Conservation (phyloP, 2,329 filamentous ascomycete genomes). For the Epichloe hybrida region DNA sequence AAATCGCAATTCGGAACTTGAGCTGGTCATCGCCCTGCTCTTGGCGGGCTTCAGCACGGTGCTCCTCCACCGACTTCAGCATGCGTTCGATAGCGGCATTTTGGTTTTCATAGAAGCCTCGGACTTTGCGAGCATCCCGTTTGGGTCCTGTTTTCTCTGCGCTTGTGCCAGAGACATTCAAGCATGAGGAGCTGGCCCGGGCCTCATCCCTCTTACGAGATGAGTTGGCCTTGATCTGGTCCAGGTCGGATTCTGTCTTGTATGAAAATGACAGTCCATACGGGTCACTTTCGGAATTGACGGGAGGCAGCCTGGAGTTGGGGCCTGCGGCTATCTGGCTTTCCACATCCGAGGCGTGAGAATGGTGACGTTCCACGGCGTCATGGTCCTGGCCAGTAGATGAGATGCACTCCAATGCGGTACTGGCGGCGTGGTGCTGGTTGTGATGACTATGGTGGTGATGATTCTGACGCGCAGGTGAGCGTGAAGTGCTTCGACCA, state of each 20-base stretch:
- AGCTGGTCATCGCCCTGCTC: conserved; percentile 71
- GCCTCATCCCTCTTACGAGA: conserved; percentile 55
- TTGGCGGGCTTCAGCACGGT: conserved; percentile 67
- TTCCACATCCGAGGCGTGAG: conserved; percentile 33
- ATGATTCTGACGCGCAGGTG: conserved; percentile 9
- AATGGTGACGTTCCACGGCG: conserved; percentile 28
- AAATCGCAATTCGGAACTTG: conserved; percentile 54
- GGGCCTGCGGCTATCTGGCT: conserved; percentile 26
- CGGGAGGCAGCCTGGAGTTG: conserved; percentile 38
- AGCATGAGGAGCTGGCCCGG: conserved; percentile 2
- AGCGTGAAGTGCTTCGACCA: conserved; percentile 16
- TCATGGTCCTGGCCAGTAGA: conserved; percentile 21
- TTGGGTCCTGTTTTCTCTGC: conserved; percentile 10
- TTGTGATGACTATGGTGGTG: conserved; percentile 2
- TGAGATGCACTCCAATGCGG: conserved; percentile 28
- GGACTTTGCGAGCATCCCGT: conserved; percentile 40
- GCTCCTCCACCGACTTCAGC: conserved; percentile 86
- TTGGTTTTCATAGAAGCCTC: conserved; percentile 77
- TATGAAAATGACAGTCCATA: conserved; percentile 65
- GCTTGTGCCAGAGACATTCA: background rate
- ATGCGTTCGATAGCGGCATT: conserved; percentile 89
- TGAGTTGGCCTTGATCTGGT: conserved; percentile 65
- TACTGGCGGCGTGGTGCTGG: conserved; percentile 27
- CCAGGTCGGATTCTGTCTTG: conserved; percentile 66
- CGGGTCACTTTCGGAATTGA: conserved; percentile 59